phyloP scores from a whole-genome alignment of 768 basidiomycete genomes.

The Psilocybe subaeruginosa region DNA sequence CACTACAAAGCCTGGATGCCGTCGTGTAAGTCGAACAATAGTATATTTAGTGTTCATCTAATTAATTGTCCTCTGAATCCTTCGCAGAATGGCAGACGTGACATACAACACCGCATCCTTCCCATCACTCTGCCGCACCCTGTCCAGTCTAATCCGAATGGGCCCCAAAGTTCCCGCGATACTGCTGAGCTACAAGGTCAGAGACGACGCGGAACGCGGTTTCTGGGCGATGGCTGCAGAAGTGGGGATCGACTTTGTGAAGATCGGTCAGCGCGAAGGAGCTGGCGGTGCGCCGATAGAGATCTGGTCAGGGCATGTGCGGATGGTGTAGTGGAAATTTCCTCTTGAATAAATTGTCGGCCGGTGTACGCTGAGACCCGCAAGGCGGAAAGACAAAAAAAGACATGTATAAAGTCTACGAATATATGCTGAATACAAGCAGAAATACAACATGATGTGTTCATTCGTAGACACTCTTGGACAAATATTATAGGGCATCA shows the following conservation, averaged over 20 bases:
- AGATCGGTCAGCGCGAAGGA: conserved; percentile 58
- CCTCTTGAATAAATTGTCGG: neutral
- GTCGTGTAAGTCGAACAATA: conserved; percentile 60
- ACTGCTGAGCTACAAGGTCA: conserved; percentile 85
- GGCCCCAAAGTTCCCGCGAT: conserved; percentile 43
- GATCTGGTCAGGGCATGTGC: conserved; percentile 49
- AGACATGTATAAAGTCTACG: neutral
- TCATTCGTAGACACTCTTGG: conserved; percentile 11
- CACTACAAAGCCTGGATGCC: conserved; percentile 51
- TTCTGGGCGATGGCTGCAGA: conserved; percentile 67
- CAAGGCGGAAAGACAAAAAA: neutral
- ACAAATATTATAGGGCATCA: conserved; percentile 20
- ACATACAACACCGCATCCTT: conserved; percentile 91
- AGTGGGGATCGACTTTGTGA: conserved; percentile 57
- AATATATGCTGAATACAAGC: neutral
- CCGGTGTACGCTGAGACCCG: neutral
- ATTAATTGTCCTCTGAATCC: neutral
- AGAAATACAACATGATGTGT: neutral
- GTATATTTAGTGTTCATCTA: neutral
- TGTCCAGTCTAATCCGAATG: conserved; percentile 50
- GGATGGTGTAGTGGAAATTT: neutral
- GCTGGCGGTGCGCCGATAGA: conserved; percentile 69
- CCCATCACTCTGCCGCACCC: conserved; percentile 71
- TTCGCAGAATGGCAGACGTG: conserved; percentile 86
- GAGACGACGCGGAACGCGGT: conserved; percentile 73